A percentile compares a stretch with the other conserved stretches of the same genome.
Conservation (phyloP, 73 alveolate genomes). For the Tetrahymena thermophila region DNA sequence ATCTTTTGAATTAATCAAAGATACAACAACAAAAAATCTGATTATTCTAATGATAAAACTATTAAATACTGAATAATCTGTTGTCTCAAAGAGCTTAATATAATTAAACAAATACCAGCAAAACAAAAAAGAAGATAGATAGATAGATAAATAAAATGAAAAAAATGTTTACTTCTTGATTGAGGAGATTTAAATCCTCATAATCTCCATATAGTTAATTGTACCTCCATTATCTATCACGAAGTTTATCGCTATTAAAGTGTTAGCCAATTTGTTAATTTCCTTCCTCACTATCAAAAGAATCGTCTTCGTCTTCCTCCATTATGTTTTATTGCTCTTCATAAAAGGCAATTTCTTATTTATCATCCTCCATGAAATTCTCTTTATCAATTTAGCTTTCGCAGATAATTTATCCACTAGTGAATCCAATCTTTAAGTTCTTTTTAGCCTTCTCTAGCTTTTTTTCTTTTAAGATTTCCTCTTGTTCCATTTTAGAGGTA, state of each 20-base stretch:
- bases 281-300: background rate
- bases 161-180: background rate
- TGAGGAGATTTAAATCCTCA: background rate
- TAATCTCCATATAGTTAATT: background rate
- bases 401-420: background rate
- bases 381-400: background rate
- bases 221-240: background rate
- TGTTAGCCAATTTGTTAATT: background rate
- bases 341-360: background rate
- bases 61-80: background rate
- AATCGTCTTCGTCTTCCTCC: background rate
- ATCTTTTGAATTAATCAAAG: background rate
- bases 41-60: background rate
- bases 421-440: background rate
- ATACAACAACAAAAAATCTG: background rate
- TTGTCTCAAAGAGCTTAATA: background rate
- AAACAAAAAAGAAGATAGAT: background rate
- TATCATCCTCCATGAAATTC: background rate
- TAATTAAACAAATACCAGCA: background rate
- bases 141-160: background rate
- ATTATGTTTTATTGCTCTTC: background rate
- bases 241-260: background rate
- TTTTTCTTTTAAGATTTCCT: background rate
- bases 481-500: background rate
- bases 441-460: background rate